These are phyloP conservation scores for Bacidia gigantensis DNA, from an alignment of 495 filamentous ascomycete genomes.

Conservation along the genomic window DNA sequence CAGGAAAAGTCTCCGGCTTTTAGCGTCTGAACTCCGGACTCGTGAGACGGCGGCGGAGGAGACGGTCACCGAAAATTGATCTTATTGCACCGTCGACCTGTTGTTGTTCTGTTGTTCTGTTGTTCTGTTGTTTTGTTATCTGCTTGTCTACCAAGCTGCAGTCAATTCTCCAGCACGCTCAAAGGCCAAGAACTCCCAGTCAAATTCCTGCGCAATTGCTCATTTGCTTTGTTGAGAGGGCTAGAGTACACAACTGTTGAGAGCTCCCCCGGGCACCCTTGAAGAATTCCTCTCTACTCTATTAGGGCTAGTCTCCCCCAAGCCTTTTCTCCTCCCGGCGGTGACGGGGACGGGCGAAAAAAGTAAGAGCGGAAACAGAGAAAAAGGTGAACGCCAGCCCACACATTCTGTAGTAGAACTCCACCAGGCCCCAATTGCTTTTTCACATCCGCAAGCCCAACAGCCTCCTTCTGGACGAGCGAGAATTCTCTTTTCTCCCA, in stretches of 20 bases:
- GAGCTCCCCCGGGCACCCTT: slow-evolving; percentile 1
- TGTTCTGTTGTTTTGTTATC: no score
- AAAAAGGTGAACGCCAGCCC: neutral
- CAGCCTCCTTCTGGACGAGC: no score
- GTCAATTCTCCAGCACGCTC: no score
- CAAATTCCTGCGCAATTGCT: no score
- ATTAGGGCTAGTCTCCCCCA: slow-evolving; percentile 3
- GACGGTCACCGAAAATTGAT: slow-evolving; percentile 3
- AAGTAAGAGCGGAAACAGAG: neutral
- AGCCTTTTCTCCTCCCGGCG: neutral
- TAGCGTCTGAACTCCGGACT: slow-evolving; percentile 2
- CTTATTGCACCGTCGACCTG: neutral
- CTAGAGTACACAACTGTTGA: neutral
- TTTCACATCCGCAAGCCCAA: neutral
- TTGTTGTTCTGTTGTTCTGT: neutral
- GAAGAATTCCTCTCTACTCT: neutral
- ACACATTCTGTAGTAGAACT: no score
- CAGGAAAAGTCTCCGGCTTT: slow-evolving; percentile 5
- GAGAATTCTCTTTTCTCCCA: no score
- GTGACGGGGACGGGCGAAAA: neutral
- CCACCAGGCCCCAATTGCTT: no score
- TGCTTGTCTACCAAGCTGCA: no score
- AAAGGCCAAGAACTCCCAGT: no score
- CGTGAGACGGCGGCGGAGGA: neutral
- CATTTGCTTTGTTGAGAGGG: neutral